Evolutionary conservation across 768 basidiomycete genomes (phyloP).

Genomic region (Hydnum rufescens): DNA sequence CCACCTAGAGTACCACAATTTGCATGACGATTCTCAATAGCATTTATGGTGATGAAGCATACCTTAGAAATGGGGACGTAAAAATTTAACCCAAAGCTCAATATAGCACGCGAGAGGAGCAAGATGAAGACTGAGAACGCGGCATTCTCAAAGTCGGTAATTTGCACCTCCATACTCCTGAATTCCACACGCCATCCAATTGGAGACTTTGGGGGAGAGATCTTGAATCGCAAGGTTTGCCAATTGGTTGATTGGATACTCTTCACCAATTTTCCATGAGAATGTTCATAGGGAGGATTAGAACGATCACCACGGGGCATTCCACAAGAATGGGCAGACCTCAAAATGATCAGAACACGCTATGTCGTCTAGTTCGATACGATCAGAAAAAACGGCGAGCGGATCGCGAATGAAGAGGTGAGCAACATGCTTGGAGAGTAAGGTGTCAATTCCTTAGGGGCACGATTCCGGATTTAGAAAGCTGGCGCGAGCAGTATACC

Average conservation of each 20-base stretch:
- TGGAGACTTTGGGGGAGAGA: constrained; percentile 76
- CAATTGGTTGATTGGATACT: constrained; percentile 99
- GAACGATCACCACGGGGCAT: no score
- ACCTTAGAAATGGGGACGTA: constrained; percentile 97
- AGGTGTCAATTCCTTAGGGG: constrained; percentile 53
- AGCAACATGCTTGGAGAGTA: constrained; percentile 77
- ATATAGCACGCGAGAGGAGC: constrained; percentile 80
- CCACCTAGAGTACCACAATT: constrained; percentile 44
- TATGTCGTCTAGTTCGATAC: constrained; percentile 76
- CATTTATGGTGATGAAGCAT: constrained; percentile 7
- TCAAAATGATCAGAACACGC: constrained; percentile 90
- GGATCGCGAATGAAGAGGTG: constrained; percentile 98
- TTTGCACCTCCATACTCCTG: constrained; percentile 95
- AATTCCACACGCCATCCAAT: constrained; percentile 99
- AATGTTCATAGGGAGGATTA: not conserved
- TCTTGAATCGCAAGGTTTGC: constrained; percentile 98
- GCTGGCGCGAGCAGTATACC: no score
- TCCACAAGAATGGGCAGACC: no score
- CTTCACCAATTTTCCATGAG: constrained; percentile 21
- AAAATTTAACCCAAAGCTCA: constrained; percentile 79
- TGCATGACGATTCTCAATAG: constrained; percentile 4
- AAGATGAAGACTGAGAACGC: constrained; percentile 92
- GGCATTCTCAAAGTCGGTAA: constrained; percentile 98
- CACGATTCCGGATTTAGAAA: no score
- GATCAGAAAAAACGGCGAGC: constrained; percentile 85